A percentile compares a stretch with the other conserved stretches of the same genome.
phyloP scores from a whole-genome alignment of 805 yeast genomes.

The Cyberlindnera euphorbiae region DNA sequence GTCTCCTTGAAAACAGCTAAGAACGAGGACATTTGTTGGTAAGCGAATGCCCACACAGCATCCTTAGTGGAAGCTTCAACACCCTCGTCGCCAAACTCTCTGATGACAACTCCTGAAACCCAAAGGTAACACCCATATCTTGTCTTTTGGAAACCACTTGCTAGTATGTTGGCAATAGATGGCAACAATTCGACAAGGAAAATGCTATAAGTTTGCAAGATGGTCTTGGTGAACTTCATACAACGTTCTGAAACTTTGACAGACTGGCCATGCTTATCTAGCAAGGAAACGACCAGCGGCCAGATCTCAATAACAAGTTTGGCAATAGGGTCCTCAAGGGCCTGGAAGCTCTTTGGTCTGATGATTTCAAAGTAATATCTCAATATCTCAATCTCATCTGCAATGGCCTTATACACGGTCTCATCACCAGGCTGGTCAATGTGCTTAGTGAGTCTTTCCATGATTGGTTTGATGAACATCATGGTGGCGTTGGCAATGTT shows the following conservation, averaged over 20 bases:
- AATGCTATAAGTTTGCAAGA: constrained; percentile 57
- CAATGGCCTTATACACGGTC: constrained; percentile 42
- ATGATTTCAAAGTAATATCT: constrained; percentile 56
- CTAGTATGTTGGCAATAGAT: constrained; percentile 60
- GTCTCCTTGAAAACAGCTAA: constrained; percentile 36
- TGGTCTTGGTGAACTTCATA: constrained; percentile 59
- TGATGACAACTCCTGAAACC: constrained; percentile 80
- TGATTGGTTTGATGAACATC: constrained; percentile 64
- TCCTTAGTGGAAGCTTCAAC: constrained; percentile 43
- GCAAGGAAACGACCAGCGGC: constrained; percentile 49
- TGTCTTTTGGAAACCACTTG: constrained; percentile 63
- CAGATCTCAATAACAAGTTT: constrained; percentile 51
- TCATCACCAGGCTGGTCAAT: constrained; percentile 26
- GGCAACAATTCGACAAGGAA: constrained; percentile 56
- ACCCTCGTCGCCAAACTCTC: constrained; percentile 64
- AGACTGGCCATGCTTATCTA: constrained; percentile 53
- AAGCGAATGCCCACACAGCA: constrained; percentile 70
- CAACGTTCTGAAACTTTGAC: constrained; percentile 68
- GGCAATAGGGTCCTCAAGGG: constrained; percentile 44
- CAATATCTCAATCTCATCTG: constrained; percentile 70
- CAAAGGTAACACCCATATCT: constrained; percentile 81
- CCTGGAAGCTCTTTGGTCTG: constrained; percentile 33
- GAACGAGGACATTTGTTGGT: constrained; percentile 59
- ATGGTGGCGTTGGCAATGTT: constrained; percentile 48
- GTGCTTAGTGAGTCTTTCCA: constrained; percentile 38